Base-by-base conservation (phyloP, 2,329 filamentous ascomycete species). In the Calonectria hawksworthii region DNA sequence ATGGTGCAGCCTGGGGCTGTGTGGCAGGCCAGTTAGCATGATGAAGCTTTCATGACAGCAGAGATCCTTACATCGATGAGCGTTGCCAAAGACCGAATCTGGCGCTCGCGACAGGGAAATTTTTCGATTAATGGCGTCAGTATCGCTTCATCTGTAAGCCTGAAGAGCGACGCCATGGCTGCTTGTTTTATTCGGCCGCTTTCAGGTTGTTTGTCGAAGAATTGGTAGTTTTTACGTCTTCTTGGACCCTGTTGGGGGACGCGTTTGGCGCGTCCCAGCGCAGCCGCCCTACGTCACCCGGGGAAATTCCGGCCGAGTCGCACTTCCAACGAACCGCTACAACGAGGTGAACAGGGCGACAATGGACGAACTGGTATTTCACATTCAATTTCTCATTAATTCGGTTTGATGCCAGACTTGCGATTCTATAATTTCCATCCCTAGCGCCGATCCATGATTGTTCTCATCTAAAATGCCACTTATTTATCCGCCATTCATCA, bases 1-100 rank as follows among this genome's bases (percentile, higher is more conserved):
- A 94, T 72, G 92, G 93, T 36, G 94, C 93, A n/a, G 93, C 89
- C 61, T 87, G 85, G 28, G 92, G 90, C 92, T 95, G 82, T 16
- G n/a, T 4, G 21, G n/a, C 26, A 23, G 32, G 28, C 74, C 13
- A 44, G 68, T 70, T 69, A 69, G 70, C 28, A 65, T 32, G 28
- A 50, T 44, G 30, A 38, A 68, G 44, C 32, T 47, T 38, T 50
- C 32, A 61, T n/a, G 18, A 16, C 26, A 18, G 21, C 59, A 71
- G 38, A 38, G 18, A 63, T 65, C 80, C 86, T 76, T 84, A 90
- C 89, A 80, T 87, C 84, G 32, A 93, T 79, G 6, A 93, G 86
- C 1, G 90, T 90, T 26, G 89, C 86, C 13, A 93, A 84, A 21
- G 90, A 86, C n/a, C 88, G 87, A 72, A 92, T 92, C 82, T 93